A percentile compares a stretch with the other conserved stretches of the same genome.
phyloP scores from a whole-genome alignment of 805 yeast genomes.

The Kodamaea sagamina region DNA sequence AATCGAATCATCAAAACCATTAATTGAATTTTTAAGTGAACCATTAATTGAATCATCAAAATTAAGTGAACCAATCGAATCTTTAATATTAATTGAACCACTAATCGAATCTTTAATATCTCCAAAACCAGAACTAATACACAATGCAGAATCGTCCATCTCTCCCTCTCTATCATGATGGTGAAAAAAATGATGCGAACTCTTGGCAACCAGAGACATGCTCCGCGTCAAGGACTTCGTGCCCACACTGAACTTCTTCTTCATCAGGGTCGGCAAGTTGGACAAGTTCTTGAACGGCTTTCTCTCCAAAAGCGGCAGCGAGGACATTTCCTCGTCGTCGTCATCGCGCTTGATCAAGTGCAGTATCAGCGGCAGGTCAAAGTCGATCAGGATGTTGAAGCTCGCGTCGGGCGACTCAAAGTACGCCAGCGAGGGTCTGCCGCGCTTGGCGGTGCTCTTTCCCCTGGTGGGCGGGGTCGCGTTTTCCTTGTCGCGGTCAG shows the following conservation, averaged over 20 bases:
- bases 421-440: constrained; percentile 37
- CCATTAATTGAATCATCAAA: too few relatives aligned
- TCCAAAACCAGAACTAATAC: too few relatives aligned
- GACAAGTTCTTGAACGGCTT: constrained; percentile 32
- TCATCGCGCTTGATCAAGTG: constrained; percentile 6
- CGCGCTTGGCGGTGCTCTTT: constrained; percentile 14
- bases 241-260: constrained; percentile 23
- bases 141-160: background rate
- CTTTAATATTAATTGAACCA: too few relatives aligned
- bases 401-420: constrained; percentile 37
- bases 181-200: constrained; percentile 16
- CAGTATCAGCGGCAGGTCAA: constrained; percentile 12
- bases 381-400: constrained; percentile 8
- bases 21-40: too few relatives aligned
- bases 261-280: constrained; percentile 22
- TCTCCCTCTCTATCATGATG: background rate
- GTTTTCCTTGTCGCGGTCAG: constrained; percentile 3
- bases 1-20: too few relatives aligned
- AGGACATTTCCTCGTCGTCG: constrained; percentile 4
- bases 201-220: constrained; percentile 23
- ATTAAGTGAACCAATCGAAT: too few relatives aligned
- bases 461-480: constrained; percentile 13
- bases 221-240: constrained; percentile 23
- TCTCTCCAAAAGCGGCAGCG: constrained; percentile 24
- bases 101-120: too few relatives aligned